Evolutionary conservation across 257 asterid genomes (phyloP).

Genomic region (Prunella vulgaris): DNA sequence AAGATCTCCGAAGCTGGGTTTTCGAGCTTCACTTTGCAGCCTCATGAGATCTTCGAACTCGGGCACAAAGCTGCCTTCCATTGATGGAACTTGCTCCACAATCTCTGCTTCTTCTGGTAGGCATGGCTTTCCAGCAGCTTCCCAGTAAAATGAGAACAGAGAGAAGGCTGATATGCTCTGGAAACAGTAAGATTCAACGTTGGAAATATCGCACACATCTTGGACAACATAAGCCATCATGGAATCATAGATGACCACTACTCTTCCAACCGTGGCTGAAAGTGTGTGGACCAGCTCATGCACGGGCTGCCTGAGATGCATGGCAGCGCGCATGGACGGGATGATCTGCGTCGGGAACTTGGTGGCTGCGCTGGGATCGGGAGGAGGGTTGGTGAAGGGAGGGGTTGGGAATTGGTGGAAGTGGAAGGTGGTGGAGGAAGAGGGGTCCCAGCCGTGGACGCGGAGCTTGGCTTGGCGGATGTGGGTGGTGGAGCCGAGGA

Average conservation of each 20-base stretch:
- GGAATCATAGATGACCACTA: neutral
- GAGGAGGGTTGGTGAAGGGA: neutral
- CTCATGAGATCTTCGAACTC: neutral
- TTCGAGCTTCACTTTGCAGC: neutral
- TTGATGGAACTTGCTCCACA: neutral
- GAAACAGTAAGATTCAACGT: neutral
- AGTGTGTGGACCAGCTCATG: neutral
- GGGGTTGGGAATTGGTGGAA: neutral
- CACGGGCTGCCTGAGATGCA: neutral
- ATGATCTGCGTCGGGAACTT: neutral
- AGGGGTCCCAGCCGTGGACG: neutral
- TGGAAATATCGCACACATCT: neutral
- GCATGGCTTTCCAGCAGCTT: neutral
- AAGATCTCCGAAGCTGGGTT: neutral
- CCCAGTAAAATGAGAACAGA: neutral
- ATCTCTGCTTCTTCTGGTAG: neutral
- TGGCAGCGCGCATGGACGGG: neutral
- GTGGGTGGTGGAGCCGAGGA: neutral
- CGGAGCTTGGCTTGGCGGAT: neutral
- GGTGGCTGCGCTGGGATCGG: neutral
- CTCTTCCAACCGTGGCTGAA: neutral
- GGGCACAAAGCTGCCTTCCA: neutral
- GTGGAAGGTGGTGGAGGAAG: neutral
- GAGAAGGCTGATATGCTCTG: neutral
- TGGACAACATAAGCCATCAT: neutral